Base-by-base conservation (phyloP, 371 early-diverging fungal species). In the Conidiobolus incongruus region DNA sequence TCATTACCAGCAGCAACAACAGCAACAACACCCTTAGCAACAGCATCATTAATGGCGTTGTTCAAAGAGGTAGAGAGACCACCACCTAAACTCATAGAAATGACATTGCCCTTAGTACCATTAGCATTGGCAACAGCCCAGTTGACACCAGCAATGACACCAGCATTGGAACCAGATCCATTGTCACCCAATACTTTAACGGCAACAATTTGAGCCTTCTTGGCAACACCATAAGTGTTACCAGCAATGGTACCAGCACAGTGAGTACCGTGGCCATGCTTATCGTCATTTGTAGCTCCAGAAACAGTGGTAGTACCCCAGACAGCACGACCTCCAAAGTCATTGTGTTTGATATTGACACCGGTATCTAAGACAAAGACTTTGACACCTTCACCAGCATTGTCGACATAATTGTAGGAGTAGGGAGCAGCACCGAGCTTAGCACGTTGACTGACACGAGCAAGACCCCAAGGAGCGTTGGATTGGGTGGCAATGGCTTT, bases 41-140 rank as follows among this genome's bases (percentile, higher is more conserved):
- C 53, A 59, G 52, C 63, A 61, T 10, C 34, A 10, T 6, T 61
- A 56, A 13, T 80, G 2, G 79, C 77, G 31, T 63, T 61, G 58
- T 85, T 75, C 34, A 86, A 63, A n/a, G 79, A 65, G 38, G 61
- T 48, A 42, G 73, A 73, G 40, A 61, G 58, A 48, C 74, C 71
- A 36, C 81, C 81, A 29, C 83, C 82, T 30, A 85, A 59, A 28
- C 69, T 68, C 81, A 85, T 81, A 66, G 66, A 66, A 35, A 75
- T 76, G 26, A 77, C 76, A 10, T 15, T 30, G 40, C 51, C 53
- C 2, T 34, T 24, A 2, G 29, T n/a, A 32, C 45, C 24, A 1
- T 39, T 54, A 44, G 59, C 61, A 23, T 66, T 37, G 33, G 57
- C 36, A 13, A 52, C 51, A 15, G 59, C 65, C 68, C 70, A 86